Conservation (phyloP, 2,329 filamentous ascomycete genomes). For the Beauveria brongniartii region DNA sequence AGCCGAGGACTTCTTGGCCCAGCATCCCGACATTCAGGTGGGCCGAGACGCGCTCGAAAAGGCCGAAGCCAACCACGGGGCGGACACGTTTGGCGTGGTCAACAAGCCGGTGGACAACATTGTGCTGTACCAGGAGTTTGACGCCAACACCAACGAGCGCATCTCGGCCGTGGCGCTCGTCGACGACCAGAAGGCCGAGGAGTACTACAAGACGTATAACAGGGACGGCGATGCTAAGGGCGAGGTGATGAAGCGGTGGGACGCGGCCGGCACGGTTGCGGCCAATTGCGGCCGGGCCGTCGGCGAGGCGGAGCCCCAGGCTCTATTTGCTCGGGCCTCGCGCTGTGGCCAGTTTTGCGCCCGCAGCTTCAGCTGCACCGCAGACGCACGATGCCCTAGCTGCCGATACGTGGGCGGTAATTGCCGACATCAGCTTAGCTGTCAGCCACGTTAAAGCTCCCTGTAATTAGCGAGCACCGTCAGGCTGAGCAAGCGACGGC, state of each 20-base stretch:
- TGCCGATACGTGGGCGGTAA: constrained; percentile 9
- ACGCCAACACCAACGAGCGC: neutral
- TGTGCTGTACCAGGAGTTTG: neutral
- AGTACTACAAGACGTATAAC: neutral
- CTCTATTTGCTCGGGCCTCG: constrained; percentile 6
- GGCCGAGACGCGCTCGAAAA: neutral
- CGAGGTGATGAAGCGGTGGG: neutral
- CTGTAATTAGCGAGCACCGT: neutral
- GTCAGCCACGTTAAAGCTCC: neutral
- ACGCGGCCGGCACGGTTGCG: neutral
- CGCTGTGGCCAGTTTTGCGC: constrained; percentile 13
- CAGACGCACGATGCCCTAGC: neutral
- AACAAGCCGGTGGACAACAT: neutral
- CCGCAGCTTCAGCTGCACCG: constrained; percentile 11
- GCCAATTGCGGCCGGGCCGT: neutral
- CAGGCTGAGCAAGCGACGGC: neutral
- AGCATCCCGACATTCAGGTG: neutral
- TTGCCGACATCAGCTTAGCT: constrained; percentile 10
- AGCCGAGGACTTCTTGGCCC: neutral
- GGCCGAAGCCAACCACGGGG: neutral
- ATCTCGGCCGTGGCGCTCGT: neutral
- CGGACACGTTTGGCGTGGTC: neutral
- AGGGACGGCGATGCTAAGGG: neutral
- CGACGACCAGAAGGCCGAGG: neutral
- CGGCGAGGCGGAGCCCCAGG: neutral